Conservation (phyloP, 371 early-diverging fungal genomes). For the Mortierella sp. region DNA sequence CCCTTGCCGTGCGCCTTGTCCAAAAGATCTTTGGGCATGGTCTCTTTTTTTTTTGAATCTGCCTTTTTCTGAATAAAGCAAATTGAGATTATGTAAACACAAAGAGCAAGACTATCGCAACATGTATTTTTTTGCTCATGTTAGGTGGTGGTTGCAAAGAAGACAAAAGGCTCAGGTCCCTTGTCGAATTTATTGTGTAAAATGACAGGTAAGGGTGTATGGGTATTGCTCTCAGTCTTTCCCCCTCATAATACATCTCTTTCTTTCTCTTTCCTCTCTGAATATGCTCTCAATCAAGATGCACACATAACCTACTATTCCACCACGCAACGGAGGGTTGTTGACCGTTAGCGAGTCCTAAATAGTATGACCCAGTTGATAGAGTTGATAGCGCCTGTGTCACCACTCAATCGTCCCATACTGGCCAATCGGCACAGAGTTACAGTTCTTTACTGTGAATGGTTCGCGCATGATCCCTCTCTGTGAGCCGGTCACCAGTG, state of each 20-base stretch:
- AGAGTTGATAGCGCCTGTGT: not conserved
- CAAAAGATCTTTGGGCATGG: too few species aligned
- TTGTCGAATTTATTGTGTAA: not conserved
- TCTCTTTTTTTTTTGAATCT: not conserved
- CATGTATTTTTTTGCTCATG: not conserved
- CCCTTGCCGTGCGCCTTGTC: too few species aligned
- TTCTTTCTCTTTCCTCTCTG: not conserved
- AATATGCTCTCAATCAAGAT: not conserved
- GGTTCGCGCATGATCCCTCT: not conserved
- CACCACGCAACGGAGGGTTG: not conserved
- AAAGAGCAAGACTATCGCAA: not conserved
- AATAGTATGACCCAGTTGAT: not conserved
- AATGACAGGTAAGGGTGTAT: not conserved
- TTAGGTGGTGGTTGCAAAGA: not conserved
- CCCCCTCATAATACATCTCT: not conserved
- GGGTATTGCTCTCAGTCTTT: not conserved
- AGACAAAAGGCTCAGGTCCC: not conserved
- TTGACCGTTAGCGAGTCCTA: not conserved
- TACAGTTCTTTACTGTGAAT: not conserved
- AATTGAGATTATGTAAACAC: not conserved
- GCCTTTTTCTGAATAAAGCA: not conserved
- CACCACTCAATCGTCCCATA: not conserved
- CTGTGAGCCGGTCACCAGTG: too few species aligned
- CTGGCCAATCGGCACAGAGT: conserved; percentile 2
- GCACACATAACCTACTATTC: not conserved